Evolutionary conservation across 805 yeast species (phyloP).

Genomic region (Citeromyces matritensis): DNA sequence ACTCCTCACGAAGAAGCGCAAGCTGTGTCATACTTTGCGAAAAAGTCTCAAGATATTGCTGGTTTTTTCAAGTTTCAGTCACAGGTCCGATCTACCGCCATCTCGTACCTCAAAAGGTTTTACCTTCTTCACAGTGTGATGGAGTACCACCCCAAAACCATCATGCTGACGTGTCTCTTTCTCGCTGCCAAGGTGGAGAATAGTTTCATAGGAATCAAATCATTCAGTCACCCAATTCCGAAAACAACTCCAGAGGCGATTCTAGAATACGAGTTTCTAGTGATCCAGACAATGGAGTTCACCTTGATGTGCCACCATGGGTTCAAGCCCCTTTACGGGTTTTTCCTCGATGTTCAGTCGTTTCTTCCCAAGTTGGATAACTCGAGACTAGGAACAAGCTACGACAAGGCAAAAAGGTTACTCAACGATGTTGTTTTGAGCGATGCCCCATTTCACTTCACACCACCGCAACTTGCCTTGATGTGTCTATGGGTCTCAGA

Average conservation of each 20-base stretch:
- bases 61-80: slow-evolving; percentile 71
- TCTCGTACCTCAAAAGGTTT: slow-evolving; percentile 68
- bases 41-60: slow-evolving; percentile 57
- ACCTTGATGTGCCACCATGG: slow-evolving; percentile 84
- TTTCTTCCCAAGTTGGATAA: slow-evolving; percentile 32
- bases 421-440: slow-evolving; percentile 58
- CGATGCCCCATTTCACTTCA: slow-evolving; percentile 61
- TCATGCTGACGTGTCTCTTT: slow-evolving; percentile 71
- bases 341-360: slow-evolving; percentile 77
- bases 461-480: slow-evolving; percentile 94
- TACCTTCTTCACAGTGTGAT: slow-evolving; percentile 69
- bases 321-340: slow-evolving; percentile 82
- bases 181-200: slow-evolving; percentile 90
- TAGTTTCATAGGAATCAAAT: slow-evolving; percentile 71
- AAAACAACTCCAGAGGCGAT: slow-evolving; percentile 55
- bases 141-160: slow-evolving; percentile 77
- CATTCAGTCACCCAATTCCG: slow-evolving; percentile 58
- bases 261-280: slow-evolving; percentile 63
- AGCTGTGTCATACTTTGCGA: slow-evolving; percentile 57
- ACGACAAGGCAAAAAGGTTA: slow-evolving; percentile 54
- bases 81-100: slow-evolving; percentile 79
- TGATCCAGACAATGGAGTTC: slow-evolving; percentile 62
- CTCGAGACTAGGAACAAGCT: slow-evolving; percentile 47
- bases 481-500: slow-evolving; percentile 67
- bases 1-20: slow-evolving; percentile 55